Percentiles rank a stretch among this genome's conserved stretches.
phyloP scores from a whole-genome alignment of 805 yeast genomes.

The Lipomyces mesembrius region DNA sequence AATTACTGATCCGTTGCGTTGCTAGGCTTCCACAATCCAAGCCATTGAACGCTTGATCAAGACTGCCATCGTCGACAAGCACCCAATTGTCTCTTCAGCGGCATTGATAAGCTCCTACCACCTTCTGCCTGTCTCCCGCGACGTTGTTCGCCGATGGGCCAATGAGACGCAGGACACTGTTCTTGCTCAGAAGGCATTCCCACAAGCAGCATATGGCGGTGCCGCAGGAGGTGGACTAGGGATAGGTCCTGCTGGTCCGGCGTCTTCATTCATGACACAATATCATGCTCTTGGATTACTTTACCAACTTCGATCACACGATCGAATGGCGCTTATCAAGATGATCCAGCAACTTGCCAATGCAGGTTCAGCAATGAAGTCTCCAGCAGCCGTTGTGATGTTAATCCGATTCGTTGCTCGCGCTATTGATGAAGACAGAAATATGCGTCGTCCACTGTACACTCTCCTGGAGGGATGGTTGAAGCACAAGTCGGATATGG shows the following conservation, averaged over 20 bases:
- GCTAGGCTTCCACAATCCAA: slow-evolving; percentile 65
- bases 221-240: slow-evolving; percentile 37
- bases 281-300: slow-evolving; percentile 94
- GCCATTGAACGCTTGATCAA: slow-evolving; percentile 91
- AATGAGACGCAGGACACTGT: slow-evolving; percentile 95
- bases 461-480: slow-evolving; percentile 72
- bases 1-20: not conserved
- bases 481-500: slow-evolving; percentile 83
- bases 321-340: slow-evolving; percentile 90
- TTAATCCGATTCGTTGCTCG: slow-evolving; percentile 80
- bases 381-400: slow-evolving; percentile 83
- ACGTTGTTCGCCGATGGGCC: slow-evolving; percentile 89
- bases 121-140: slow-evolving; percentile 84
- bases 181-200: slow-evolving; percentile 58
- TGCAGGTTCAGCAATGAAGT: slow-evolving; percentile 59
- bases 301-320: slow-evolving; percentile 85
- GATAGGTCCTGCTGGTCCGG: slow-evolving; percentile 46
- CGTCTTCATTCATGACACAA: slow-evolving; percentile 82
- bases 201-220: slow-evolving; percentile 38
- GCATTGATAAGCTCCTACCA: slow-evolving; percentile 88
- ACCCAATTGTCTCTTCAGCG: slow-evolving; percentile 89
- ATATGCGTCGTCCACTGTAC: slow-evolving; percentile 61
- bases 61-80: slow-evolving; percentile 87
- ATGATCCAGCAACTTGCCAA: slow-evolving; percentile 73
- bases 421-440: slow-evolving; percentile 71